Base-by-base conservation (phyloP, 176 grass and related monocot genomes). In the Phragmites australis region DNA sequence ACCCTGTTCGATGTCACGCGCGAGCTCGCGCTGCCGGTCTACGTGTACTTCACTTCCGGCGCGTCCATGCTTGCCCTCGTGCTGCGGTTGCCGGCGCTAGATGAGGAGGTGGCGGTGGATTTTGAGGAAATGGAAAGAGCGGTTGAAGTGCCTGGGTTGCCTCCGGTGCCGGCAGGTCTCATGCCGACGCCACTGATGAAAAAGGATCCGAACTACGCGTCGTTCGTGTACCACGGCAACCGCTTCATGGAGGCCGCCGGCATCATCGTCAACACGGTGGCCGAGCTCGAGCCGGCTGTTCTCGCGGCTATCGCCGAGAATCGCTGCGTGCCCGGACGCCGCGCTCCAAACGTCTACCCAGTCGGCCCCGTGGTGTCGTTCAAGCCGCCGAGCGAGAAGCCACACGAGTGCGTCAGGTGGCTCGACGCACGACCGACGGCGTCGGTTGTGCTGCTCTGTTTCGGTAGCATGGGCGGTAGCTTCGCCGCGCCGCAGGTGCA, bases 261-360 rank as follows among this genome's bases (percentile, higher is more conserved):
- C 40, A 84, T 90, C 85, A 52, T 87, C 79, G 17, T 90, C 17
- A 76, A 90, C 65, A 83, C 84, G 25, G 78, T 60, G 22, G 60
- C 77, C 29, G 89, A 81, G 80, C 57, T 91, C 9, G 80, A 91
- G 58, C 80, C 51, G 13, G 7, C 18, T 3, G 32, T 75, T 6
- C 69, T 88, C 5, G 23, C 53, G 12, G 63, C 76, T 15, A 67
- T 88, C 11, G 60, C 47, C 0, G 74, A 65, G 3, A 51, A 53
- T 13, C 56, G 54, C 0, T 80, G 85, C 47, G 25, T 47, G 71
- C 77, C 16, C 1, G 70, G 65, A 4, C 65, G n/a, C 40, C 55
- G 42, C 2, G 77, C 34, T 21, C 76, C 84, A 8, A 52, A 51
- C 2, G 30, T 90, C 13, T 80, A 87, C 64, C 72, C 84, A 7